A percentile compares a stretch with the other conserved stretches of the same genome.
These are phyloP conservation scores for Epichloe coenophiala DNA, from an alignment of 2,329 filamentous ascomycete species.

Conservation along the genomic window DNA sequence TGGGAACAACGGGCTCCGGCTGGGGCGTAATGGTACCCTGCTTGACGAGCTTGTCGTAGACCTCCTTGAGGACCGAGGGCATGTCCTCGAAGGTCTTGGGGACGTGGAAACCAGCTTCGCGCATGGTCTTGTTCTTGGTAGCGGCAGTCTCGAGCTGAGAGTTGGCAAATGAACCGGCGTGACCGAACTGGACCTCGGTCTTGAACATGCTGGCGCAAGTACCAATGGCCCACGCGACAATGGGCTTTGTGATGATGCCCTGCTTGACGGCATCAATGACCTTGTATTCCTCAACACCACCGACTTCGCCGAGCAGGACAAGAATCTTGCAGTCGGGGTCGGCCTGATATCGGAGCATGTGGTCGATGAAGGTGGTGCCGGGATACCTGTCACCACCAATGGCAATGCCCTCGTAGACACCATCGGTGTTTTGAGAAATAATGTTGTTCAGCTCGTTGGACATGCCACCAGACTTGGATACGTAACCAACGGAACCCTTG, in stretches of 20 bases:
- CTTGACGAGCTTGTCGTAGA: slow-evolving; percentile 82
- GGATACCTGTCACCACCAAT: slow-evolving; percentile 99
- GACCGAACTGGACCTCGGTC: slow-evolving; percentile 98
- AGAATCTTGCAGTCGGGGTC: slow-evolving; percentile 98
- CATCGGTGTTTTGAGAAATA: slow-evolving; percentile 87
- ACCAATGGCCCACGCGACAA: slow-evolving; percentile 98
- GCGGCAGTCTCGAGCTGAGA: slow-evolving; percentile 96
- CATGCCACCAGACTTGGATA: slow-evolving; percentile 99
- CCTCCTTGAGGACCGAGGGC: slow-evolving; percentile 57
- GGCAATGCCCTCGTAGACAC: slow-evolving; percentile 97
- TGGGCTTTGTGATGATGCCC: slow-evolving; percentile 91
- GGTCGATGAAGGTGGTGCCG: slow-evolving; percentile 98
- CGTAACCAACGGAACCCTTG: slow-evolving; percentile 95
- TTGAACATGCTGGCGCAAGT: slow-evolving; percentile 99
- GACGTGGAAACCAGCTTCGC: slow-evolving; percentile 84
- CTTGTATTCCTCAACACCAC: slow-evolving; percentile 99
- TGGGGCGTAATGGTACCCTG: slow-evolving; percentile 74
- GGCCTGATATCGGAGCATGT: slow-evolving; percentile 89
- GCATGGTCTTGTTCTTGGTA: slow-evolving; percentile 95
- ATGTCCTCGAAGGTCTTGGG: slow-evolving; percentile 96
- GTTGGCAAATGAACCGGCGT: slow-evolving; percentile 97
- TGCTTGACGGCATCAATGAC: slow-evolving; percentile 96
- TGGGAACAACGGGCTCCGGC: slow-evolving; percentile 83
- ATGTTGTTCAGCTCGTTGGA: slow-evolving; percentile 99
- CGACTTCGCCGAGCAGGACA: slow-evolving; percentile 89